Conservation (phyloP, 305 asterid species). For the Petunia hybrid region DNA sequence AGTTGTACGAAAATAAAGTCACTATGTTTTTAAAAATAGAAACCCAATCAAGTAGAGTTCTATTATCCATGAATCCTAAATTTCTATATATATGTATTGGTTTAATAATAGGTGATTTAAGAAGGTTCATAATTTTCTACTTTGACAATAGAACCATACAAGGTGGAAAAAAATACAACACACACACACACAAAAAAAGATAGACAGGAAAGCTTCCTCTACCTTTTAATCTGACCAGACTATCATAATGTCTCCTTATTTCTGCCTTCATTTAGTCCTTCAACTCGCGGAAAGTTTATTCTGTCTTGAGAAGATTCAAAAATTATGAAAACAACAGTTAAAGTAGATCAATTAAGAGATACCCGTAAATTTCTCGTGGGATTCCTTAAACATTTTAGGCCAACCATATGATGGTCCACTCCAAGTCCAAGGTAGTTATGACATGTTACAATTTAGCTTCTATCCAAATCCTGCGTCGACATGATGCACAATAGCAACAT, state of each 20-base stretch:
- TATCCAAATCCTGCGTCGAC: conserved; percentile 45
- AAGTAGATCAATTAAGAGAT: background rate
- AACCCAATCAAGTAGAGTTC: no score
- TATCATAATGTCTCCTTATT: background rate
- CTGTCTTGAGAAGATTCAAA: background rate
- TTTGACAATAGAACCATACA: background rate
- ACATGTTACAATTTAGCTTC: conserved; percentile 17
- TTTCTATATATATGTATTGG: background rate
- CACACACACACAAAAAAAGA: background rate
- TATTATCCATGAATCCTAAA: no score
- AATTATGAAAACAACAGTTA: background rate
- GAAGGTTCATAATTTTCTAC: background rate
- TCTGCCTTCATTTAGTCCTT: conserved; percentile 15
- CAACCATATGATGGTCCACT: conserved; percentile 8
- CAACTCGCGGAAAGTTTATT: background rate
- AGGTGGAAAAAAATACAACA: background rate
- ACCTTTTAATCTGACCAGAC: background rate
- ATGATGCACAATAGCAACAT: conserved; percentile 35
- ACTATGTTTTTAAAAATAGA: no score
- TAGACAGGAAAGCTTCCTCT: background rate
- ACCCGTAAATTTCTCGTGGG: background rate
- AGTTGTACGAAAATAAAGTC: no score
- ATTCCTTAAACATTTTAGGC: background rate
- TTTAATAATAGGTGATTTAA: background rate
- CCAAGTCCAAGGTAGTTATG: conserved; percentile 19